Percentiles rank a stretch among this genome's conserved stretches.
Evolutionary conservation across 768 basidiomycete species (phyloP).

Genomic region (Leccinum truebloodii): DNA sequence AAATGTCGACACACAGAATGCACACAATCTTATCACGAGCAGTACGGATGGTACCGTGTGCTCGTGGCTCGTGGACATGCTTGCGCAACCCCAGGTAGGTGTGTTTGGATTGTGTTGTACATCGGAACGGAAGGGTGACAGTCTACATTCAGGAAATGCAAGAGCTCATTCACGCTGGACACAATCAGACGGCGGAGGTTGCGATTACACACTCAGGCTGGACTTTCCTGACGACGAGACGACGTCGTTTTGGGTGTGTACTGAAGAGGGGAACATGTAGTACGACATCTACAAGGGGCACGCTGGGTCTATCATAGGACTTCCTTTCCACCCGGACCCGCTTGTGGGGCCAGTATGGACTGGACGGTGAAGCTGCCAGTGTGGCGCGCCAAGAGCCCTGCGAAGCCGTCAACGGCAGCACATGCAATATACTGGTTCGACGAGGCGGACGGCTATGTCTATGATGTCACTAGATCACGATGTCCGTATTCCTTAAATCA

Average conservation of each 20-base stretch:
- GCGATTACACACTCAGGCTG: constrained; percentile 73
- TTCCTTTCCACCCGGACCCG: constrained; percentile 82
- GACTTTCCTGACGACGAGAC: constrained; percentile 97
- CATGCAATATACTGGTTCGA: constrained; percentile 87
- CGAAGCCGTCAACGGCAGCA: constrained; percentile 67
- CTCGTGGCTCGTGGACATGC: constrained; percentile 98
- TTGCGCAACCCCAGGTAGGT: constrained; percentile 91
- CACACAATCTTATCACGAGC: constrained; percentile 94
- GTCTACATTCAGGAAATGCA: constrained; percentile 77
- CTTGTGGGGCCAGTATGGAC: constrained; percentile 83
- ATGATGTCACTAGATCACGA: constrained; percentile 61
- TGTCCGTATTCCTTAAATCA: constrained; percentile 2
- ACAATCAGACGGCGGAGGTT: constrained; percentile 97
- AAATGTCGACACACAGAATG: constrained; percentile 99
- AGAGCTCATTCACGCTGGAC: constrained; percentile 83
- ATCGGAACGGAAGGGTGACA: constrained; percentile 1
- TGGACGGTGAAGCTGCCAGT: constrained; percentile 89
- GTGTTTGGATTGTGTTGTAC: not conserved
- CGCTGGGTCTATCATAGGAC: constrained; percentile 88
- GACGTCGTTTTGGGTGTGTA: constrained; percentile 96
- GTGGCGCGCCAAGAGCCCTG: constrained; percentile 81
- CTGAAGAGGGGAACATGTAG: constrained; percentile 96
- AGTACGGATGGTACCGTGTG: constrained; percentile 98
- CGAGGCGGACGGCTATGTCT: constrained; percentile 97
- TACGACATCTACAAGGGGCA: constrained; percentile 93